Percentiles rank a stretch among this genome's conserved stretches.
Evolutionary conservation across 2,329 filamentous ascomycete genomes (phyloP).

Genomic region (Cladosporium phlei): DNA sequence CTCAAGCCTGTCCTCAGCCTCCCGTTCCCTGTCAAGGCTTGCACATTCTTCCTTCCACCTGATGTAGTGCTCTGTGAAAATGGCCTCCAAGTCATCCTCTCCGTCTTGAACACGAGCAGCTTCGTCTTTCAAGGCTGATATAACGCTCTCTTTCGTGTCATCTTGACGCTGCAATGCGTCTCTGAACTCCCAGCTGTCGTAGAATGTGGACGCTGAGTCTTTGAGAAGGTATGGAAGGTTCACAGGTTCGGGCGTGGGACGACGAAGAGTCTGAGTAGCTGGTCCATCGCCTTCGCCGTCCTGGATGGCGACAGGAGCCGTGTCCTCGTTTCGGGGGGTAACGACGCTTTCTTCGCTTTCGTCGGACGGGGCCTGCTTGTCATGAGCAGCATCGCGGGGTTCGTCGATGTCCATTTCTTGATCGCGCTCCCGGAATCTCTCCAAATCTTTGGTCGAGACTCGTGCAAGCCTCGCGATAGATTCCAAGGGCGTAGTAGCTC

Average conservation of each 20-base stretch:
- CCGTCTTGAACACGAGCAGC: constrained; percentile 27
- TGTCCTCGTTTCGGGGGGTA: constrained; percentile 31
- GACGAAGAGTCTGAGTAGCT: constrained; percentile 21
- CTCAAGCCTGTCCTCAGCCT: constrained; percentile 35
- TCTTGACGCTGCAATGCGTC: constrained; percentile 34
- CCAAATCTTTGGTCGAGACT: constrained; percentile 32
- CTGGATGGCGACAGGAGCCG: constrained; percentile 20
- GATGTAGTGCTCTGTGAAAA: constrained; percentile 37
- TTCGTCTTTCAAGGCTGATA: constrained; percentile 25
- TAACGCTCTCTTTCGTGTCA: constrained; percentile 33
- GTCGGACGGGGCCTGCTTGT: constrained; percentile 19
- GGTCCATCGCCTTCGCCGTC: constrained; percentile 21
- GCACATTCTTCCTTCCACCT: constrained; percentile 40
- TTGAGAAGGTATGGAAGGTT: constrained; percentile 44
- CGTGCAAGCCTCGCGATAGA: constrained; percentile 39
- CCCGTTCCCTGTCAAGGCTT: constrained; percentile 38
- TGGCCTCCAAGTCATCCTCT: constrained; percentile 22
- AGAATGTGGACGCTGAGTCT: constrained; percentile 31
- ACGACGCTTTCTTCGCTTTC: constrained; percentile 29
- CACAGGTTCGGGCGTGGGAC: constrained; percentile 38
- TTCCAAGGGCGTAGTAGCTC: constrained; percentile 41
- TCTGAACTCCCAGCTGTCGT: constrained; percentile 36
- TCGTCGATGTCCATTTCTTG: constrained; percentile 27
- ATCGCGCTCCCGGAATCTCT: constrained; percentile 21
- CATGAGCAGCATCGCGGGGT: constrained; percentile 7